Evolutionary conservation across 148 eudicot species (phyloP).

Genomic region (Cornus suecica): DNA sequence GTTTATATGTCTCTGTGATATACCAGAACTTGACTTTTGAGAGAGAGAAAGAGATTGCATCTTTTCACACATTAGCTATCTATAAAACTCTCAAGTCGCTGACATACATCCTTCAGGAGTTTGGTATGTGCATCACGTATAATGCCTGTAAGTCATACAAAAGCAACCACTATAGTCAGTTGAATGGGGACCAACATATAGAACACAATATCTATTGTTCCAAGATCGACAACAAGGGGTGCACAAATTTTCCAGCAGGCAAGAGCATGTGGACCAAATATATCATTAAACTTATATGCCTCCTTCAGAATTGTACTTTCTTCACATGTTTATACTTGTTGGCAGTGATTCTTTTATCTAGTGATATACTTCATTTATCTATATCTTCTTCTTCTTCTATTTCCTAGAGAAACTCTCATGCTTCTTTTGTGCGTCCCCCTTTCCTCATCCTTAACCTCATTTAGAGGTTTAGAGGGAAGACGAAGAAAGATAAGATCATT

Average conservation of each 20-base stretch:
- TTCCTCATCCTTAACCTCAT: not conserved
- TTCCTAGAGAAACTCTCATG: no score
- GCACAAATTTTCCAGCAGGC: not conserved
- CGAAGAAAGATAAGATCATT: no score
- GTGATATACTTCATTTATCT: not conserved
- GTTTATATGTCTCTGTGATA: no score
- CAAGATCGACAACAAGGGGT: not conserved
- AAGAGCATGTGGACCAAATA: not conserved
- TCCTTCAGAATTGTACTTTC: not conserved
- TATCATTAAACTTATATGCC: not conserved
- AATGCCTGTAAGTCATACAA: not conserved
- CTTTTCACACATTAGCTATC: no score
- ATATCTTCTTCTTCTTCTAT: not conserved
- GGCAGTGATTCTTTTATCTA: not conserved
- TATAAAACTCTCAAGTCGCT: not conserved
- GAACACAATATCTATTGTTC: not conserved
- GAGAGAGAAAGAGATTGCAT: no score
- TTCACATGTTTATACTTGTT: not conserved
- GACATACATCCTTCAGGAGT: not conserved
- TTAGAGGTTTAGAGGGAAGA: no score
- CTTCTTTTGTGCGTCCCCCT: no score
- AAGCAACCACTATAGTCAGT: not conserved
- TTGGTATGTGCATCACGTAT: not conserved
- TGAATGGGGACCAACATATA: not conserved
- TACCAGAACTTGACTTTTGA: no score